Evolutionary conservation across 495 filamentous ascomycete species (phyloP), one percentile per base, ranked within the genome.

Genomic region (Xylaria flabelliformis): DNA sequence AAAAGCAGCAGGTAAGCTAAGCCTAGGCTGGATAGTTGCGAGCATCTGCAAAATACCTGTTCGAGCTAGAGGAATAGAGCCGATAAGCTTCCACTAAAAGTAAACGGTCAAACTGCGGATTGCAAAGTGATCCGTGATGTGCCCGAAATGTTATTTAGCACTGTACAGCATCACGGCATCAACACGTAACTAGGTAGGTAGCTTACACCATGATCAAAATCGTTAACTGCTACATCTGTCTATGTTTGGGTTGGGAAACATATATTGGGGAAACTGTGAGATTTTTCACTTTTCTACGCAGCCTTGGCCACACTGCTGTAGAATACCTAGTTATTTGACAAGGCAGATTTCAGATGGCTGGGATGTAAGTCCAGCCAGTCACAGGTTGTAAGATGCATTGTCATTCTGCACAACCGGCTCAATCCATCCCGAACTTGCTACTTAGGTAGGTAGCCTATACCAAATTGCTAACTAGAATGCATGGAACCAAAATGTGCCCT

Each of bases 71-170:
- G 36, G n/a, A n/a, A 17, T 21, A 61, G 29, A 61, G 2, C 58
- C 58, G 34, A 61, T 61, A 39, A 36, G 32, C 29, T 61, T 61
- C 58, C 32, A 41, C 58, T 61, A 61, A 61, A 61, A 61, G 58
- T 61, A 36, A 61, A 61, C 58, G 58, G 58, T n/a, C 58, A 8
- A 39, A 39, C 58, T 34, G 39, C 34, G 8, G 10, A 36, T 61
- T 61, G 34, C 8, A 32, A 39, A 61, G 58, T n/a, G 29, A 15
- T 32, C 24, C 12, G 34, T 21, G 32, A 21, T 41, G 29, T n/a
- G 58, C 3, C 29, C 32, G 19, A 12, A 21, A 15, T 7, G 4
- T 15, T 36, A 8, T 21, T 21, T 39, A 5, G 32, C 58, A 61
- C 58, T 61, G 58, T 61, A 29, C 58, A 26, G 4, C n/a, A 61